phyloP scores from a whole-genome alignment of 345 rosid genomes.

The Ceriops tagal region DNA sequence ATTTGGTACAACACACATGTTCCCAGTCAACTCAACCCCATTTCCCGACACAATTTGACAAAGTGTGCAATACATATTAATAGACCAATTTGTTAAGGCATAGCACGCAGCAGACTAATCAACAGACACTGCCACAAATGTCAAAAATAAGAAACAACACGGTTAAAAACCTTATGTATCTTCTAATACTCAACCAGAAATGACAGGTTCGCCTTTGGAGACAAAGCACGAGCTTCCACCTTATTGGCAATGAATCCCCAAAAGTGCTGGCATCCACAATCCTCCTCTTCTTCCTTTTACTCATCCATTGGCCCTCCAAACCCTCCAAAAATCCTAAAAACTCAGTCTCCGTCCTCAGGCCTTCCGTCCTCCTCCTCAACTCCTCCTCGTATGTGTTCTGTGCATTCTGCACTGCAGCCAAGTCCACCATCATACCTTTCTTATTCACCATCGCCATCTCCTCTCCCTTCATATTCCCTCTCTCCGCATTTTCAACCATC shows the following conservation, averaged over 20 bases:
- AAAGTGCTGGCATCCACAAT: constrained; percentile 49
- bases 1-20: neutral
- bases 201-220: constrained; percentile 42
- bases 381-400: constrained; percentile 55
- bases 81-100: neutral
- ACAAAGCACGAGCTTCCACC: constrained; percentile 71
- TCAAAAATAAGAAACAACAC: constrained; percentile 7
- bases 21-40: constrained; percentile 1
- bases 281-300: constrained; percentile 58
- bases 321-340: constrained; percentile 49
- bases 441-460: constrained; percentile 10
- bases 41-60: neutral
- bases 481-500: neutral
- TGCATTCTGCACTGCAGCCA: constrained; percentile 23
- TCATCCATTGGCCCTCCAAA: constrained; percentile 63
- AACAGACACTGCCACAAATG: too few relatives aligned
- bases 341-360: constrained; percentile 41
- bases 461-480: constrained; percentile 6
- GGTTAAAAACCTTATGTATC: constrained; percentile 58
- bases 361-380: constrained; percentile 52
- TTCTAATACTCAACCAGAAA: constrained; percentile 50
- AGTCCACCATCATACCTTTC: constrained; percentile 32
- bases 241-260: constrained; percentile 50
- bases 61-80: neutral
- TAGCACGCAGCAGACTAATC: neutral